These are phyloP conservation scores for Priceomyces fermenticarens DNA, from an alignment of 805 yeast species.

Conservation along the genomic window DNA sequence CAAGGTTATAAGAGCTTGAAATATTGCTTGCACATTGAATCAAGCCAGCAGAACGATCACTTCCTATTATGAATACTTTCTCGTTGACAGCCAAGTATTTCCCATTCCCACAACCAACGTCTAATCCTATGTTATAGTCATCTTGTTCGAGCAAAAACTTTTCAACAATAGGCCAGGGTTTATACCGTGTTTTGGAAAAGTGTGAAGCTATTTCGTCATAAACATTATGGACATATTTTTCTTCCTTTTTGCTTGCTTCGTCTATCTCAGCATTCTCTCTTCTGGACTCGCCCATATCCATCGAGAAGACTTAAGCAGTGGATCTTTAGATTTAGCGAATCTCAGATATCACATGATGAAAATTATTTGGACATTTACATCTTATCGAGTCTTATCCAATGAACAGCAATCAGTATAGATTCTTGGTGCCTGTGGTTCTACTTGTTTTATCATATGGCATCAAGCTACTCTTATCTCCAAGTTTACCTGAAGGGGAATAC, in stretches of 20 bases:
- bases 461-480: background rate
- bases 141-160: slow-evolving; percentile 51
- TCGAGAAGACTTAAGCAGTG: no score
- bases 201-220: slow-evolving; percentile 91
- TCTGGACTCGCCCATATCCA: no score
- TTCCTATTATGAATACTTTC: slow-evolving; percentile 68
- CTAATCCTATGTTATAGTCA: slow-evolving; percentile 72
- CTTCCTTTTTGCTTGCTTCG: slow-evolving; percentile 62
- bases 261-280: no score
- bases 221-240: slow-evolving; percentile 81
- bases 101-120: slow-evolving; percentile 97
- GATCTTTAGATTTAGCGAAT: no score
- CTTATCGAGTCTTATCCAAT: no score
- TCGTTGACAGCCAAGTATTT: slow-evolving; percentile 77
- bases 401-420: no score
- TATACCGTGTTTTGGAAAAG: slow-evolving; percentile 90
- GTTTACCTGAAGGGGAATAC: background rate
- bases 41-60: slow-evolving; percentile 68
- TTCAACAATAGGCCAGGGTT: slow-evolving; percentile 97
- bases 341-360: no score
- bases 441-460: no score
- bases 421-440: no score
- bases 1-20: slow-evolving; percentile 46
- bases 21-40: slow-evolving; percentile 58
- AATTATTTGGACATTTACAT: no score